A percentile compares a stretch with the other conserved stretches of the same genome.
phyloP scores from a whole-genome alignment of 1,284 basidiomycete genomes.

The Microbotryum scabiosae region DNA sequence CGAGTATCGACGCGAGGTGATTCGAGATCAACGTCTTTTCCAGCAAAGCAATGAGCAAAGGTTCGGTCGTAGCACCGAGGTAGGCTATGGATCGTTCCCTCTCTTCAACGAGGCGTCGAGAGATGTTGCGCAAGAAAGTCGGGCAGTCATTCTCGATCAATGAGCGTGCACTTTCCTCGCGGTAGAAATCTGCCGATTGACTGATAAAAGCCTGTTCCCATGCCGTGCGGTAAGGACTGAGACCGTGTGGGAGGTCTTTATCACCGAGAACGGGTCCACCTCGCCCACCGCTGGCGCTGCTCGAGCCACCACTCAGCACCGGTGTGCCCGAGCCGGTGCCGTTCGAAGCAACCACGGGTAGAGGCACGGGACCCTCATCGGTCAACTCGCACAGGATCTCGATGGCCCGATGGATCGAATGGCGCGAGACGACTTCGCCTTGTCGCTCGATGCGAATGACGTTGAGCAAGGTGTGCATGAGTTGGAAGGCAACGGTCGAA shows the following conservation, averaged over 20 bases:
- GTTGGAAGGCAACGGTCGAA: slow-evolving; percentile 60
- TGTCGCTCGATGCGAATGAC: slow-evolving; percentile 88
- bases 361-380: slow-evolving; percentile 36
- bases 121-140: slow-evolving; percentile 73
- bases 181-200: slow-evolving; percentile 74
- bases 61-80: slow-evolving; percentile 64
- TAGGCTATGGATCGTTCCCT: slow-evolving; percentile 83
- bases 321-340: slow-evolving; percentile 22
- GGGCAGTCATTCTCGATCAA: slow-evolving; percentile 69
- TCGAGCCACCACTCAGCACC: slow-evolving; percentile 32
- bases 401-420: slow-evolving; percentile 79
- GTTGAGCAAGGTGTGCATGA: slow-evolving; percentile 70
- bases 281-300: slow-evolving; percentile 5
- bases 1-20: slow-evolving; percentile 66
- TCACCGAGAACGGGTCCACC: slow-evolving; percentile 24
- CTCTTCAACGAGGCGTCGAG: slow-evolving; percentile 74
- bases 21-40: slow-evolving; percentile 68
- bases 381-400: slow-evolving; percentile 71
- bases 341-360: slow-evolving; percentile 16
- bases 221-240: slow-evolving; percentile 71
- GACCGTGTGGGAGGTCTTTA: slow-evolving; percentile 30
- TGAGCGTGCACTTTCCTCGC: slow-evolving; percentile 61
- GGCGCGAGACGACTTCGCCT: slow-evolving; percentile 82
- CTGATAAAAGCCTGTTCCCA: slow-evolving; percentile 75
- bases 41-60: slow-evolving; percentile 64